These are phyloP conservation scores for Theileria orientalis DNA, from an alignment of 169 alveolate genomes.

Conservation along the genomic window DNA sequence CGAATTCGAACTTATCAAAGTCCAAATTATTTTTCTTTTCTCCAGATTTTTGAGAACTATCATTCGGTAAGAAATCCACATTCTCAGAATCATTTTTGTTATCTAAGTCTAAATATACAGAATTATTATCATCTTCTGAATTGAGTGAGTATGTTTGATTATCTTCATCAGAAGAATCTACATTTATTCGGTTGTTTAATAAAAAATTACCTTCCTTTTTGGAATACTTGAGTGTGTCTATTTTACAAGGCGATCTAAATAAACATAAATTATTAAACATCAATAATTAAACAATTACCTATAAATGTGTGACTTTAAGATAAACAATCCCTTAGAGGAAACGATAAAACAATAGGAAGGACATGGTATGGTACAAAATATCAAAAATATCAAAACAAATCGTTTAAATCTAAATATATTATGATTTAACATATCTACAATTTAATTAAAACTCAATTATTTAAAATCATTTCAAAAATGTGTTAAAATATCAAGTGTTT, in stretches of 20 bases:
- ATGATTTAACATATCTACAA: background rate
- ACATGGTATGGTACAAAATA: background rate
- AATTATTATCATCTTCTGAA: background rate
- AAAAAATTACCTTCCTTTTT: background rate
- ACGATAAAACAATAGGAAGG: background rate
- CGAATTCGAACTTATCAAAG: slow-evolving; percentile 4
- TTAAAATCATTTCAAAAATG: background rate
- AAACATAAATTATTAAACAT: background rate
- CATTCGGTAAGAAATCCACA: background rate
- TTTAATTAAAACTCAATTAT: background rate
- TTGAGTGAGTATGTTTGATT: background rate
- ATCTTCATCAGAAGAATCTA: slow-evolving; percentile 2
- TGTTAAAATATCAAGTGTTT: background rate
- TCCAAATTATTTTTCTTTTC: background rate
- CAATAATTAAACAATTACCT: background rate
- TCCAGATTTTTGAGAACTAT: background rate
- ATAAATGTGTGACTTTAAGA: background rate
- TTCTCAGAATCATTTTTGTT: background rate
- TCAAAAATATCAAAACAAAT: background rate
- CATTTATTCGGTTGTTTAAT: background rate
- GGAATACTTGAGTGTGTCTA: background rate
- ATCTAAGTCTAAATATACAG: background rate
- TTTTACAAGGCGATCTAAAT: background rate
- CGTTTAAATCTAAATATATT: background rate
- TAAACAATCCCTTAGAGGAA: background rate